Base-by-base conservation (phyloP, 495 filamentous ascomycete genomes). In the Neurospora sp. region DNA sequence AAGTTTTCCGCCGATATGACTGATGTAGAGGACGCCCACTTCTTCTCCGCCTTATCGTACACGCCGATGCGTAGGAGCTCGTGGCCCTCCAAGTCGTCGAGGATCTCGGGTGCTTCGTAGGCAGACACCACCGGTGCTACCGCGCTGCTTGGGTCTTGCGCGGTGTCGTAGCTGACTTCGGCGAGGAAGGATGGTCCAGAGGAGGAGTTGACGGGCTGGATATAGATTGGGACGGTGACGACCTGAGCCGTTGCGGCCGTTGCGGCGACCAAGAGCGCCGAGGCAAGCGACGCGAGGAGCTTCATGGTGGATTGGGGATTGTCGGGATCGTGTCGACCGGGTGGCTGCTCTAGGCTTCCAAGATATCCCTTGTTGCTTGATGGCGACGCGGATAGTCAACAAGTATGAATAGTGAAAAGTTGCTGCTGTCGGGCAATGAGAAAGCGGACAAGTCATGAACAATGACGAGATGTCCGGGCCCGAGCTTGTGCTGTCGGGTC, bases 11-110 rank as follows among this genome's bases (percentile, higher is more conserved):
- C 81, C 17, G 83, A 83, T 31, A 82, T 80, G 4, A 84, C 82
- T 20, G 84, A 82, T 3, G 83, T 86, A 5, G 85, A 84, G n/a
- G 84, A 84, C 48, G 74, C 70, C 87, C 87, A 89, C 20, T 39
- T 40, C 69, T 71, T 70, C 1, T 79, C 69, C n/a, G 77, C 68
- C 8, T 78, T 38, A 77, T 86, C 81, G 79, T 83, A 89, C 44
- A 84, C 73, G 53, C 87, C 87, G 69, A 88, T 76, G 69, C 85
- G 83, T 53, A 87, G 78, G 4, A 87, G 82, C 40, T 74, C 72
- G 7, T 59, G n/a, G n/a, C 39, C 27, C 14, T 59, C 44, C 20
- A 80, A 65, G 0, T 76, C 77, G 4, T 79, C 77, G 9, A 81
- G 79, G 12, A 88, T 70, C 17, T 86, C 82, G 40, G 87, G 87